These are phyloP conservation scores for Phytophthora crassamura DNA, from an alignment of 352 stramenopile genomes.

Conservation along the genomic window DNA sequence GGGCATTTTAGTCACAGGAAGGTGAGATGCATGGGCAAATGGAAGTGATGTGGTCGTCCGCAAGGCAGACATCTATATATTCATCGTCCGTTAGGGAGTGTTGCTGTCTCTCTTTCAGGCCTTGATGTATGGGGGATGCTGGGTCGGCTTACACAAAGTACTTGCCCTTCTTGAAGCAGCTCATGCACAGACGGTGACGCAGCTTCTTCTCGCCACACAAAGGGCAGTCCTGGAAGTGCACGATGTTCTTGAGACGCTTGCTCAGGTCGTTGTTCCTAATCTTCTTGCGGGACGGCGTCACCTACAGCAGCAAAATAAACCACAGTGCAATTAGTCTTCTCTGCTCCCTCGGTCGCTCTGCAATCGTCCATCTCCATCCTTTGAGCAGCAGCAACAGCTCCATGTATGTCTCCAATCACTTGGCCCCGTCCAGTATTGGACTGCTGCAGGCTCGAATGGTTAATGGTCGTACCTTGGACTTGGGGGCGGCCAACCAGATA, in stretches of 20 bases:
- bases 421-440: not conserved
- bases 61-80: conserved; percentile 43
- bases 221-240: conserved; percentile 88
- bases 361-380: not conserved
- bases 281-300: conserved; percentile 86
- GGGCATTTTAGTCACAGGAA: conserved; percentile 20
- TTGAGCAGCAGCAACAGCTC: conserved; percentile 1
- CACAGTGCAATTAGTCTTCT: conserved; percentile 5
- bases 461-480: conserved; percentile 80
- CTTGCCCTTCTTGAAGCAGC: conserved; percentile 92
- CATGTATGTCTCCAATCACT: not conserved
- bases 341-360: not conserved
- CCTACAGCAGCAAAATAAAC: conserved; percentile 45
- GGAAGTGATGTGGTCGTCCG: conserved; percentile 8
- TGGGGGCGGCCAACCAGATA: conserved; percentile 85
- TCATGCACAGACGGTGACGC: conserved; percentile 90
- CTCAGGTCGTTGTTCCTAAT: conserved; percentile 89
- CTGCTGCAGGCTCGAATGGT: not conserved
- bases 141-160: conserved; percentile 81
- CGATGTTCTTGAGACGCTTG: conserved; percentile 92
- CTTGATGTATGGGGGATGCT: conserved; percentile 13
- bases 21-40: not conserved
- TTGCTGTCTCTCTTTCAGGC: not conserved
- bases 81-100: conserved; percentile 20
- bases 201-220: conserved; percentile 90